Percentiles rank a stretch among this genome's conserved stretches.
Evolutionary conservation across 192 early-diverging fungal genomes (phyloP).

Genomic region (Coemansia reversa): DNA sequence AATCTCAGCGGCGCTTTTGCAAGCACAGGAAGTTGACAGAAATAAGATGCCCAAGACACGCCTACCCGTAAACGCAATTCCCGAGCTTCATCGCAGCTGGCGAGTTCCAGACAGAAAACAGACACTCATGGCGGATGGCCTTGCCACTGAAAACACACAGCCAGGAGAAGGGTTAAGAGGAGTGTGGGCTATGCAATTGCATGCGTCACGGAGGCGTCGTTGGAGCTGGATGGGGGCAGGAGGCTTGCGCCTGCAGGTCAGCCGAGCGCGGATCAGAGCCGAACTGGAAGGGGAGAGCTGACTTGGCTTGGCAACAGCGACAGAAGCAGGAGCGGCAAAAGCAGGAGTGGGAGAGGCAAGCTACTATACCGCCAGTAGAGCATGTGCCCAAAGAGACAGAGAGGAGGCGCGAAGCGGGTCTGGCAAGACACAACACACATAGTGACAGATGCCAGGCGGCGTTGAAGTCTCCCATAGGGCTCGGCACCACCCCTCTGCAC

Average conservation of each 20-base stretch:
- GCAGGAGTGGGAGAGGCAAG: background rate
- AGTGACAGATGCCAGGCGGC: conserved; percentile 4
- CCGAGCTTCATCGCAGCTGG: background rate
- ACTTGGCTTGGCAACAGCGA: background rate
- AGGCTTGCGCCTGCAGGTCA: conserved; percentile 24
- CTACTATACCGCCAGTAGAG: conserved; percentile 6
- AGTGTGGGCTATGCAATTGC: background rate
- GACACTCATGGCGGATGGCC: background rate
- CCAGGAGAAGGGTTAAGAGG: background rate
- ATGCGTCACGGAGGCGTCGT: background rate
- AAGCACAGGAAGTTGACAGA: background rate
- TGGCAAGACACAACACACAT: background rate
- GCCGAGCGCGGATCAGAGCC: conserved; percentile 22
- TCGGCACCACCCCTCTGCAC: conserved; percentile 14
- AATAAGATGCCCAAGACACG: background rate
- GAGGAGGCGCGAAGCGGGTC: background rate
- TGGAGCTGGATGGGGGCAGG: conserved; percentile 15
- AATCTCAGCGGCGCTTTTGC: background rate
- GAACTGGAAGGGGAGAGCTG: background rate
- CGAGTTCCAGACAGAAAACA: background rate
- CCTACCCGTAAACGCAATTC: background rate
- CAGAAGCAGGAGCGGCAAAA: background rate
- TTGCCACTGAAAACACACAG: background rate
- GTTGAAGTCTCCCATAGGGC: background rate
- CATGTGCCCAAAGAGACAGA: background rate